phyloP scores from a whole-genome alignment of 192 early-diverging fungal species.

The Dissophora ornata region DNA sequence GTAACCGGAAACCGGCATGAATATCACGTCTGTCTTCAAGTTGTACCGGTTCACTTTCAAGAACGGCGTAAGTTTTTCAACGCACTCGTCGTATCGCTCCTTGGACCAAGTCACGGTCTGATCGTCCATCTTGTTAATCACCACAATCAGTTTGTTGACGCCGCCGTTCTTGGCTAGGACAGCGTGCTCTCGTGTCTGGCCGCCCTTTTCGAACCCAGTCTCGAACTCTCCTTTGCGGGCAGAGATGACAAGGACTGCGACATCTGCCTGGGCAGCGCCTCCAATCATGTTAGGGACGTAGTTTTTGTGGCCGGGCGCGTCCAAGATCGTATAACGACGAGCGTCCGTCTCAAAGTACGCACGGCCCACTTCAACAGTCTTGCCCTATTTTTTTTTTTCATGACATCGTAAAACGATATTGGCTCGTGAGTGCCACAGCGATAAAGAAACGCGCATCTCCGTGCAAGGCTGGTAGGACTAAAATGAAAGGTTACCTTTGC shows the following conservation, averaged over 20 bases:
- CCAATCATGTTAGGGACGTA: slow-evolving; percentile 97
- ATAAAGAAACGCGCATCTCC: not conserved
- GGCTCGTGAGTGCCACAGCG: too few species aligned
- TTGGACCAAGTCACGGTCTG: slow-evolving; percentile 94
- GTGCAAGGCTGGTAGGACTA: not conserved
- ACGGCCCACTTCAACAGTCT: slow-evolving; percentile 96
- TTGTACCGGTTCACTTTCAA: slow-evolving; percentile 89
- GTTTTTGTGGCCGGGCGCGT: slow-evolving; percentile 98
- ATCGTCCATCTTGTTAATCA: slow-evolving; percentile 99
- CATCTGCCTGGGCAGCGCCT: slow-evolving; percentile 96
- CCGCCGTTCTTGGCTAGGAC: slow-evolving; percentile 93
- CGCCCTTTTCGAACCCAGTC: slow-evolving; percentile 97
- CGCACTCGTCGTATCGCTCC: slow-evolving; percentile 90
- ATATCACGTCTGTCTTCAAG: slow-evolving; percentile 78
- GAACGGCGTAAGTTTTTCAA: slow-evolving; percentile 89
- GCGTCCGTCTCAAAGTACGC: slow-evolving; percentile 96
- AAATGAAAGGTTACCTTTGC: slow-evolving; percentile 72
- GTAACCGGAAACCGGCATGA: slow-evolving; percentile 95
- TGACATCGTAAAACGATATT: too few species aligned
- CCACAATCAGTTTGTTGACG: slow-evolving; percentile 90
- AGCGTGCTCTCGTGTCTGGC: slow-evolving; percentile 98
- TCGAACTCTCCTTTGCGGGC: slow-evolving; percentile 99
- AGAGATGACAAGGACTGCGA: slow-evolving; percentile 94
- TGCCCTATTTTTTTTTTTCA: slow-evolving; percentile 79
- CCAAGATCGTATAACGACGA: slow-evolving; percentile 95